phyloP scores from a whole-genome alignment of 768 basidiomycete species.

The Dentipellis sp. region DNA sequence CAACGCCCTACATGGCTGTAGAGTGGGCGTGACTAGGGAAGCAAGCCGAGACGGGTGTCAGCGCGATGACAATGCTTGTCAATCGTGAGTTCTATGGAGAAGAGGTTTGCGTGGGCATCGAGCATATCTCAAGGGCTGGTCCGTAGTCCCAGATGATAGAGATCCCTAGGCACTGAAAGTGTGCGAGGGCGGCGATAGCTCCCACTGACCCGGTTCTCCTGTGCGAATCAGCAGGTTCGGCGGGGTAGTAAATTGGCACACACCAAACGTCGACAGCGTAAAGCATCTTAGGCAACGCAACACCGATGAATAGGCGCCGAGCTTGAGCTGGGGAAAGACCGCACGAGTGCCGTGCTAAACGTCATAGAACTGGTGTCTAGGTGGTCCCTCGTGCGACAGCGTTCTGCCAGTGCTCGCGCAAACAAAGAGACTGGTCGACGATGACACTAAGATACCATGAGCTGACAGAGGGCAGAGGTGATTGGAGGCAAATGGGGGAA shows the following conservation, averaged over 20 bases:
- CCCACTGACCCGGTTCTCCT: background rate
- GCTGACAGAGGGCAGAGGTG: too few species aligned
- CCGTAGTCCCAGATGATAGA: conserved; percentile 10
- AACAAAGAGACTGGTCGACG: background rate
- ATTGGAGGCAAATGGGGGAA: too few species aligned
- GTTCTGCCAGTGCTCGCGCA: background rate
- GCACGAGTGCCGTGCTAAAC: background rate
- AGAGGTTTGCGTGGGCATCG: conserved; percentile 1
- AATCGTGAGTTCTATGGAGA: conserved; percentile 2
- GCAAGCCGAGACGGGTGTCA: conserved; percentile 1
- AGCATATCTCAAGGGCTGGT: conserved; percentile 8
- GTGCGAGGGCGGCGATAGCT: background rate
- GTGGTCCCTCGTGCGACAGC: background rate
- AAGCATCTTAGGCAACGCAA: conserved; percentile 16
- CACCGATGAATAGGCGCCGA: conserved; percentile 7
- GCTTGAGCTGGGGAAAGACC: conserved; percentile 3
- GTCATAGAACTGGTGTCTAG: background rate
- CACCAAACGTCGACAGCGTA: conserved; percentile 18
- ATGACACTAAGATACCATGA: conserved; percentile 1
- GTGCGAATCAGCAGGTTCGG: fast-evolving
- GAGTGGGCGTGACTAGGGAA: conserved; percentile 11
- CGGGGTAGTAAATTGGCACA: background rate
- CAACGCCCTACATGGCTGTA: background rate
- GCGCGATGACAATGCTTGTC: background rate
- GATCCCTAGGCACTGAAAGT: conserved; percentile 14